phyloP scores from a whole-genome alignment of 192 early-diverging fungal species.

The Jimgerdemannia flammicorona region DNA sequence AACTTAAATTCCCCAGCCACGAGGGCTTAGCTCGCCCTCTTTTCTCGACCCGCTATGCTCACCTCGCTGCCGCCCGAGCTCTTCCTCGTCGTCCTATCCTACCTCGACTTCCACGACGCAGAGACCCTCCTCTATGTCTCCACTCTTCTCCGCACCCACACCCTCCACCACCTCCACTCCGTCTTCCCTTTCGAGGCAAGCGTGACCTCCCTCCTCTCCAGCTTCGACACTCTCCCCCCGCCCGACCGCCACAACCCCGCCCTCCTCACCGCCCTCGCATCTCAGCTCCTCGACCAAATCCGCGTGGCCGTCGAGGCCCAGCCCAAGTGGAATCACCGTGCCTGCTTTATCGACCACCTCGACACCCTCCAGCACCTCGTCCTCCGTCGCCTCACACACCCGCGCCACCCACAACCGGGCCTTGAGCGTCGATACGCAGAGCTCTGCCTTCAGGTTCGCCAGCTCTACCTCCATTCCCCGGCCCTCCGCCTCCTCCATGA shows the following conservation, averaged over 20 bases:
- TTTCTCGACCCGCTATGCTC: not conserved
- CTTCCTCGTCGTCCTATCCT: slow-evolving; percentile 3
- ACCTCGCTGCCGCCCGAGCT: not conserved
- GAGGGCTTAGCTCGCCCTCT: not conserved
- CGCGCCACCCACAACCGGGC: not conserved
- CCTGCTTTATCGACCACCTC: not conserved
- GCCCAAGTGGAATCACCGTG: not conserved
- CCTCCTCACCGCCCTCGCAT: not conserved
- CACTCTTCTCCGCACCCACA: not conserved
- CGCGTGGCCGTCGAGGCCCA: not conserved
- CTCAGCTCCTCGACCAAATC: not conserved
- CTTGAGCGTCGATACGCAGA: not conserved
- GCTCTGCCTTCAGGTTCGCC: slow-evolving; percentile 21
- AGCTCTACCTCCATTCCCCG: slow-evolving; percentile 26
- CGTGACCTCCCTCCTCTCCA: not conserved
- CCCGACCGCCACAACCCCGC: too few species aligned
- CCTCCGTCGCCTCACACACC: not conserved
- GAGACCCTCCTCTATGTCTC: not conserved
- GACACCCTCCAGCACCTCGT: not conserved
- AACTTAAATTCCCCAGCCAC: too few species aligned
- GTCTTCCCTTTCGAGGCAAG: not conserved
- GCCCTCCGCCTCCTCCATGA: slow-evolving; percentile 31
- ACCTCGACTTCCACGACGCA: not conserved
- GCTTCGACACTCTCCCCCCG: not conserved
- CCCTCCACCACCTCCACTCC: not conserved